phyloP scores from a whole-genome alignment of 495 filamentous ascomycete genomes.

The Lasiosphaeria hispida region DNA sequence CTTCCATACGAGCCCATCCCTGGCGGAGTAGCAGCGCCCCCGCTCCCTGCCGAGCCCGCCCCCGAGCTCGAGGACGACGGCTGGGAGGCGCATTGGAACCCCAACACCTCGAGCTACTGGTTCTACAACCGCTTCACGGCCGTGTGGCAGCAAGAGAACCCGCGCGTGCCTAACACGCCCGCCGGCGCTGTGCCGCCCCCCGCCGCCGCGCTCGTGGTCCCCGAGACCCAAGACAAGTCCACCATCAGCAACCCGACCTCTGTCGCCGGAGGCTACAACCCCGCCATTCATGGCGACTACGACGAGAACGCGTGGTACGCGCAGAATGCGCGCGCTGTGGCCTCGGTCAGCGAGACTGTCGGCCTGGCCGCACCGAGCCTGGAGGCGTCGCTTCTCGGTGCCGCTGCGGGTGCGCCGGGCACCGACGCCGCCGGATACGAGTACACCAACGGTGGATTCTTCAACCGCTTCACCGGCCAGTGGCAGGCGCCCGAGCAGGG shows the following conservation, averaged over 20 bases:
- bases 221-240: slow-evolving; percentile 27
- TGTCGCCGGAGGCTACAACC: slow-evolving; percentile 77
- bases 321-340: slow-evolving; percentile 38
- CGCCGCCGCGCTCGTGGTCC: slow-evolving; percentile 28
- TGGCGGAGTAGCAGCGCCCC: slow-evolving; percentile 24
- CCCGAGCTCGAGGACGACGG: slow-evolving; percentile 66
- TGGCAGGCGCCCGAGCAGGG: slow-evolving; percentile 71
- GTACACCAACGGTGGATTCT: slow-evolving; percentile 68
- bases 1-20: slow-evolving; percentile 32
- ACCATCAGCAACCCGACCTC: slow-evolving; percentile 29
- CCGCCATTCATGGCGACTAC: slow-evolving; percentile 92
- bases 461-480: slow-evolving; percentile 90
- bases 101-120: slow-evolving; percentile 67
- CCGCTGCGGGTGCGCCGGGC: slow-evolving; percentile 30
- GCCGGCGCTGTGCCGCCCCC: slow-evolving; percentile 8
- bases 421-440: slow-evolving; percentile 28
- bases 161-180: slow-evolving; percentile 60
- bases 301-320: slow-evolving; percentile 93
- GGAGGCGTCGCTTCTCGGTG: slow-evolving; percentile 22
- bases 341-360: not conserved
- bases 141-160: slow-evolving; percentile 84
- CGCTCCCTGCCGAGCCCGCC: slow-evolving; percentile 39
- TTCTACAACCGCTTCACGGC: slow-evolving; percentile 85
- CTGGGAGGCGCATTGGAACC: slow-evolving; percentile 85
- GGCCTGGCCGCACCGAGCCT: slow-evolving; percentile 1